Conservation (phyloP, 208 protist genomes). For the Leishmania tarentolae region DNA sequence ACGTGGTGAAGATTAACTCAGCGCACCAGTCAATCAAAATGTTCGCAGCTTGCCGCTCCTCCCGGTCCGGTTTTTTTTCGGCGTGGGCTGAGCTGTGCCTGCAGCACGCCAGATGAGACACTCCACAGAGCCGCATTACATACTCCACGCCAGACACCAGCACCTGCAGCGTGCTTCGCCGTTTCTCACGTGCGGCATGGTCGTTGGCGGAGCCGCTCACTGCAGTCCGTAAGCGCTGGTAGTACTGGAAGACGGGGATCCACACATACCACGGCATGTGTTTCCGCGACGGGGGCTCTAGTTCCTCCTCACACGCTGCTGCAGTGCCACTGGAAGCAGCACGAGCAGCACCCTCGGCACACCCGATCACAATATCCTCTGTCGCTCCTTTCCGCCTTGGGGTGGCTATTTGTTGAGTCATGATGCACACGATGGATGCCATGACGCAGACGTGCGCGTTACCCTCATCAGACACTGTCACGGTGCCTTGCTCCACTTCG, state of each 20-base stretch:
- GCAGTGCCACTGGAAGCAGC: neutral
- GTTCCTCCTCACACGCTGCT: neutral
- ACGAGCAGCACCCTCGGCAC: neutral
- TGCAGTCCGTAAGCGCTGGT: neutral
- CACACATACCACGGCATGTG: slow-evolving; percentile 10
- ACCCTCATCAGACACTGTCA: neutral
- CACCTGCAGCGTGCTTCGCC: slow-evolving; percentile 8
- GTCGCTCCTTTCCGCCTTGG: neutral
- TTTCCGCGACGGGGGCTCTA: neutral
- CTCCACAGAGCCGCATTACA: slow-evolving; percentile 12
- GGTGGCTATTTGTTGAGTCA: neutral
- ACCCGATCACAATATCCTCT: neutral
- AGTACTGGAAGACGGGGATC: slow-evolving; percentile 2
- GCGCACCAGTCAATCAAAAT: slow-evolving; percentile 34
- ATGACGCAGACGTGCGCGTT: neutral
- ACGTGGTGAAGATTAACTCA: slow-evolving; percentile 10
- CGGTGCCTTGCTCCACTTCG: neutral
- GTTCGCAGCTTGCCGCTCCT: slow-evolving; percentile 19
- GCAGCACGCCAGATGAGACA: neutral
- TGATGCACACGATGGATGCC: neutral
- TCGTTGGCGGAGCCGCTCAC: neutral
- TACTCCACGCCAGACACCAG: slow-evolving; percentile 21
- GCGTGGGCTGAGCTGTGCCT: neutral
- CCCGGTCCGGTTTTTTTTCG: neutral
- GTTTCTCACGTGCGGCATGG: neutral